Evolutionary conservation across 441 rosid genomes (phyloP).

Genomic region (Corymbia calophylla): DNA sequence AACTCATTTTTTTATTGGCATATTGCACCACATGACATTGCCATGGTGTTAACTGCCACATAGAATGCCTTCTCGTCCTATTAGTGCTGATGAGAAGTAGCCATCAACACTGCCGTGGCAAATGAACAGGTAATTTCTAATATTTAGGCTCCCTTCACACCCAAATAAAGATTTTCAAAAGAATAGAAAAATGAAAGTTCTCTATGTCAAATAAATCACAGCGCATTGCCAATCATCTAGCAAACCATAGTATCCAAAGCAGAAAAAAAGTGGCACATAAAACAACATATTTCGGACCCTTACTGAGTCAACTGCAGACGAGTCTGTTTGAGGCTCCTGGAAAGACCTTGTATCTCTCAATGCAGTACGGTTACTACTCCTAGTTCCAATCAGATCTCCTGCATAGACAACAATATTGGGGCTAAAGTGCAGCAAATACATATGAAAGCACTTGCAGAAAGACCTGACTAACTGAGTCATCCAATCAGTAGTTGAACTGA

Average conservation of each 20-base stretch:
- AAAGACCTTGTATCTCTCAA: constrained; percentile 31
- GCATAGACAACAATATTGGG: not conserved
- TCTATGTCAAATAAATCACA: not conserved
- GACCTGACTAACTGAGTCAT: constrained; percentile 31
- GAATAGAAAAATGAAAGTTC: not conserved
- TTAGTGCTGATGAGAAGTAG: not conserved
- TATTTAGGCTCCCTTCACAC: not conserved
- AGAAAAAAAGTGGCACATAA: not conserved
- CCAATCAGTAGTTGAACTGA: constrained; percentile 34
- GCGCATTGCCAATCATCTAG: not conserved
- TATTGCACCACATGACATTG: not conserved
- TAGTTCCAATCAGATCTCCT: constrained; percentile 4
- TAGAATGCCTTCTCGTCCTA: not conserved
- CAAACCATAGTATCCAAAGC: not conserved
- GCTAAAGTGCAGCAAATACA: constrained; percentile 3
- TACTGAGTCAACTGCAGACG: constrained; percentile 37
- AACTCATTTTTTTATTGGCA: not conserved
- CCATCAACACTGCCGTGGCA: not conserved
- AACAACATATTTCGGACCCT: constrained; percentile 3
- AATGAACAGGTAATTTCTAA: not conserved
- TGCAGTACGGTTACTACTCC: not conserved
- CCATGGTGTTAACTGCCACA: not conserved
- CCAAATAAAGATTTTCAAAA: not conserved
- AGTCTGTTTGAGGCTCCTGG: constrained; percentile 30
- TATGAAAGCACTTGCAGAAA: constrained; percentile 12